Base-by-base conservation (phyloP, 148 eudicot genomes). In the Selenicereus undatus region DNA sequence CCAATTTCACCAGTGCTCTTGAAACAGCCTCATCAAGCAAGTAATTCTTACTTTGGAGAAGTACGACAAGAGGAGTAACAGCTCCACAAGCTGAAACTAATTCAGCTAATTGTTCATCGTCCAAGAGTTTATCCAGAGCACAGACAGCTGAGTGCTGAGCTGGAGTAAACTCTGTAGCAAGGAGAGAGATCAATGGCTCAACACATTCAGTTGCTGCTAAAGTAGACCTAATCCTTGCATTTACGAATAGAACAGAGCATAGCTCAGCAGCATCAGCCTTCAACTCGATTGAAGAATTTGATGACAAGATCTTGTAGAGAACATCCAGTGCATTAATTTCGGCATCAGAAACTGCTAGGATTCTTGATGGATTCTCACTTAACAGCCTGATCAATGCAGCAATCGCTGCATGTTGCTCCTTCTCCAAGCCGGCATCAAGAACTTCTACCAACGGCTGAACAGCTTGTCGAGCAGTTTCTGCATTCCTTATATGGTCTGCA, bases 371-470 rank as follows among this genome's bases (percentile, higher is more conserved):
- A 75, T 96, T 96, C 32, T 93, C 98, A 78, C 93, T 89, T 79
- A 93, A 87, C 76, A 96, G 83, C 82, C 92, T 89, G 76, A 93
- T 91, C 71, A 96, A 76, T 48, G 99, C 99, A 79, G 98, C 99
- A 76, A 96, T 96, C 45, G 99, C 97, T 83, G 99, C 99, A 84
- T 96, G 99, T 72, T 96, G 98, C 85, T 96, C 99, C 83, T 85
- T 92, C 88, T 96, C 99, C 83, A 91, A 87, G 30, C 99, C 99
- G 21, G 98, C 91, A 65, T 84, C 91, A 21, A 96, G 79, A 80
- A 96, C 92, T 81, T 96, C 99, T 81, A 96, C 98, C 85, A 96
- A 86, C 0, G 99, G 99, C 73, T 96, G 98, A 82, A 96, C 97
- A 86, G 99, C 98, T 80, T 96, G 98, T 84, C 95, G 89, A 43